Conservation (phyloP, 2,329 filamentous ascomycete species). For the Clonostachys rosea region DNA sequence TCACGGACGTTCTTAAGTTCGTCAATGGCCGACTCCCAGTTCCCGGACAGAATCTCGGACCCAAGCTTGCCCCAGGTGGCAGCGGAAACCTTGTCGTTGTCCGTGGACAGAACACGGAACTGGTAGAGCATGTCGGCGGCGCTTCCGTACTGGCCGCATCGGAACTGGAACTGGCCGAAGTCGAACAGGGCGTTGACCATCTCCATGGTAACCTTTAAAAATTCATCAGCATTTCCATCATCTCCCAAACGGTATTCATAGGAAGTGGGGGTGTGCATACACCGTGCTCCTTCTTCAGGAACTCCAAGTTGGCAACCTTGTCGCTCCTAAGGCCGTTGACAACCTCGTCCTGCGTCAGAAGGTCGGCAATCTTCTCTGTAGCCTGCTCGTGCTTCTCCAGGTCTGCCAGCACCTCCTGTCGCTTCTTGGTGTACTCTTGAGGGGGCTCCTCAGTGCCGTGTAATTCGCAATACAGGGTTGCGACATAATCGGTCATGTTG, state of each 20-base stretch:
- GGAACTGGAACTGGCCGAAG: slow-evolving; percentile 96
- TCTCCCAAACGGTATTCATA: slow-evolving; percentile 3
- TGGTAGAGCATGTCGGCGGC: slow-evolving; percentile 93
- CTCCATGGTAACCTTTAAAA: slow-evolving; percentile 70
- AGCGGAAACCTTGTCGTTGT: slow-evolving; percentile 94
- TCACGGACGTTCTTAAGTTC: slow-evolving; percentile 89
- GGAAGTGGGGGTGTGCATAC: slow-evolving; percentile 40
- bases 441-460: slow-evolving; percentile 75
- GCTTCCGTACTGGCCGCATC: slow-evolving; percentile 87
- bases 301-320: slow-evolving; percentile 98
- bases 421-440: slow-evolving; percentile 82
- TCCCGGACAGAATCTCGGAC: slow-evolving; percentile 88
- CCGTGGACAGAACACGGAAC: slow-evolving; percentile 95
- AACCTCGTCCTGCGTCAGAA: slow-evolving; percentile 84
- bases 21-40: slow-evolving; percentile 92
- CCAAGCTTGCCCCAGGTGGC: slow-evolving; percentile 98
- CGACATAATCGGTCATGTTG: slow-evolving; percentile 98
- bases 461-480: slow-evolving; percentile 84
- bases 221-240: slow-evolving; percentile 3
- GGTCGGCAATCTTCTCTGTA: slow-evolving; percentile 81
- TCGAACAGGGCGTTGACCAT: slow-evolving; percentile 97
- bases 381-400: slow-evolving; percentile 82
- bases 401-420: slow-evolving; percentile 80
- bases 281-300: slow-evolving; percentile 91
- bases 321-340: slow-evolving; percentile 88